Conservation (phyloP, 2,329 filamentous ascomycete species). For the Botrytis sinoallii region DNA sequence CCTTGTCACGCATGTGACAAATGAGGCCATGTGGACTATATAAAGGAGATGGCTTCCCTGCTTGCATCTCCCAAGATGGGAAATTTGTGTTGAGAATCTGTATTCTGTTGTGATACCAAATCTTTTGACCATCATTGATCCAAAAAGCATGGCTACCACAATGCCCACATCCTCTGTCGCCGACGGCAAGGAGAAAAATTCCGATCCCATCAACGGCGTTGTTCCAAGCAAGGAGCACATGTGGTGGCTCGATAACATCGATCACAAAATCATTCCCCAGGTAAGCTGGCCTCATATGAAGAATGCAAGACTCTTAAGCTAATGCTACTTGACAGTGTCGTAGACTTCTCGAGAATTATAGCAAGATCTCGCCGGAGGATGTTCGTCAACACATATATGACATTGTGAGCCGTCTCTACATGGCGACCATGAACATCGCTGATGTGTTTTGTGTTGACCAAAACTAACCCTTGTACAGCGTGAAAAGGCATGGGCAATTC, state of each 20-base stretch:
- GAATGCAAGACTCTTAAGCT: neutral
- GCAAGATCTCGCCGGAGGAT: neutral
- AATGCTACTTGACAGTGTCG: neutral
- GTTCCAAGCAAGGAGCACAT: neutral
- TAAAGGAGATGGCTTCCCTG: neutral
- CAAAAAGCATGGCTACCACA: neutral
- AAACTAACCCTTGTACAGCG: slow-evolving; percentile 12
- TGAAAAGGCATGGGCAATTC: slow-evolving; percentile 24
- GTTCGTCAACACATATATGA: slow-evolving; percentile 12
- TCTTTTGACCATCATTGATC: neutral
- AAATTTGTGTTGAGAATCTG: neutral
- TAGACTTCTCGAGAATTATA: neutral
- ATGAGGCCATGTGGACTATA: neutral
- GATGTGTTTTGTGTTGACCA: neutral
- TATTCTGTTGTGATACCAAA: neutral
- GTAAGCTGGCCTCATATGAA: neutral
- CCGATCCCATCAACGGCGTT: neutral
- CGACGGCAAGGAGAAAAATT: neutral
- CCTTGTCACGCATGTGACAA: neutral
- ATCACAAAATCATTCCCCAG: slow-evolving; percentile 4
- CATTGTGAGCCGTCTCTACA: slow-evolving; percentile 4
- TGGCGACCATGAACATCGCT: neutral
- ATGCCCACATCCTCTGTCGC: neutral
- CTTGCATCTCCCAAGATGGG: neutral
- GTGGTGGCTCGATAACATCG: slow-evolving; percentile 2